Evolutionary conservation across 1,284 basidiomycete species (phyloP).

Genomic region (Singerocomus inundabilis): DNA sequence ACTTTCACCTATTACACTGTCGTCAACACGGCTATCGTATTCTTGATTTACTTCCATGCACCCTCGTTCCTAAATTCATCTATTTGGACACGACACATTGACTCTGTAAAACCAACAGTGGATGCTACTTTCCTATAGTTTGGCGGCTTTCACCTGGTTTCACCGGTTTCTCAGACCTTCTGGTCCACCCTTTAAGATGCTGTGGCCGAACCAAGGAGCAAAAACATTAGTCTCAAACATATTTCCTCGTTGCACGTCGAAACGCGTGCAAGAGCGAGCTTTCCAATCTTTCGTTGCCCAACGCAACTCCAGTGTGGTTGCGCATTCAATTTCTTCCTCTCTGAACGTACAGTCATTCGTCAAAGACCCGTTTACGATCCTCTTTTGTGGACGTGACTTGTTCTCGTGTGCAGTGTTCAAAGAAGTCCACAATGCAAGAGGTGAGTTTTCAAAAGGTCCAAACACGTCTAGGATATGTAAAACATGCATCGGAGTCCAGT

Average conservation of each 20-base stretch:
- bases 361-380: slow-evolving; percentile 40
- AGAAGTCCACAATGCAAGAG: slow-evolving; percentile 39
- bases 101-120: neutral
- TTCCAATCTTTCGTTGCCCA: neutral
- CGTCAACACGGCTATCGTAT: slow-evolving; percentile 7
- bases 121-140: neutral
- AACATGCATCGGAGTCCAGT: neutral
- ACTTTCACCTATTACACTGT: slow-evolving; percentile 6
- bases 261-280: neutral
- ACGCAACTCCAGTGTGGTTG: neutral
- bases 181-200: neutral
- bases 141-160: neutral
- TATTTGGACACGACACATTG: neutral
- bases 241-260: neutral
- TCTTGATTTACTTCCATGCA: slow-evolving; percentile 8
- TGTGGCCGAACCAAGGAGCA: neutral
- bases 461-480: neutral
- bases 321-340: neutral
- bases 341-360: neutral
- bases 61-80: neutral
- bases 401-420: slow-evolving; percentile 54
- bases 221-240: neutral
- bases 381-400: slow-evolving; percentile 57
- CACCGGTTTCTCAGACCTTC: neutral
- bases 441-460: slow-evolving; percentile 27